phyloP scores from a whole-genome alignment of 1,284 basidiomycete genomes.

The Bjerkandera adusta region DNA sequence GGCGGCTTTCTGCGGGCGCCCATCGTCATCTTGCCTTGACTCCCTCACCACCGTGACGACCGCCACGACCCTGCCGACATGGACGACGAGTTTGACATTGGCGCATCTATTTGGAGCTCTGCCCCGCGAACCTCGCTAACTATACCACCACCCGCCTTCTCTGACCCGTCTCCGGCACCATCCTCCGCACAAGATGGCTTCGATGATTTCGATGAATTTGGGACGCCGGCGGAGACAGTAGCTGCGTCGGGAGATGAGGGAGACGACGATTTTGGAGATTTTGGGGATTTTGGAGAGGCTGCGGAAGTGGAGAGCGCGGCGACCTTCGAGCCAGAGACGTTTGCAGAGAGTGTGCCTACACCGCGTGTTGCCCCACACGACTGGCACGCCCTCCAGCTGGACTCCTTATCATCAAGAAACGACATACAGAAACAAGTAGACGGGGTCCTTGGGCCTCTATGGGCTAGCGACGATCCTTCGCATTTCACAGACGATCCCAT shows the following conservation, averaged over 20 bases:
- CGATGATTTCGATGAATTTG: slow-evolving; percentile 70
- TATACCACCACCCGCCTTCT: slow-evolving; percentile 20
- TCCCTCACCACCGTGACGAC: background rate
- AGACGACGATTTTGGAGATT: slow-evolving; percentile 81
- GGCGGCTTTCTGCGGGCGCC: background rate
- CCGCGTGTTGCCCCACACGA: slow-evolving; percentile 39
- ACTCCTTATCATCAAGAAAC: slow-evolving; percentile 57
- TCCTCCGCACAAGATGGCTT: slow-evolving; percentile 46
- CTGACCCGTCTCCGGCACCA: slow-evolving; percentile 21
- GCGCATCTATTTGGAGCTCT: slow-evolving; percentile 69
- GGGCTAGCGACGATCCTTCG: slow-evolving; percentile 48
- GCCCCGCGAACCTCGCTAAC: slow-evolving; percentile 31
- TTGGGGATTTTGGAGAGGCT: slow-evolving; percentile 82
- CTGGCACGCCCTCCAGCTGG: slow-evolving; percentile 65
- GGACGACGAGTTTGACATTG: slow-evolving; percentile 72
- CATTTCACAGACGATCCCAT: slow-evolving; percentile 69
- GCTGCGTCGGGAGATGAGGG: slow-evolving; percentile 37
- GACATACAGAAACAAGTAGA: slow-evolving; percentile 63
- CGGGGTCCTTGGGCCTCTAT: slow-evolving; percentile 65
- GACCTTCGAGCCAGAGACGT: slow-evolving; percentile 41
- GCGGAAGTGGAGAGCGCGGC: slow-evolving; percentile 33
- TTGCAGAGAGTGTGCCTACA: slow-evolving; percentile 39
- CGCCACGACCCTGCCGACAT: slow-evolving; percentile 30
- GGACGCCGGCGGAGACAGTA: slow-evolving; percentile 46
- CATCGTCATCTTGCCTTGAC: background rate